Conservation (phyloP, 164 flowering plant species). For the Santalum album region DNA sequence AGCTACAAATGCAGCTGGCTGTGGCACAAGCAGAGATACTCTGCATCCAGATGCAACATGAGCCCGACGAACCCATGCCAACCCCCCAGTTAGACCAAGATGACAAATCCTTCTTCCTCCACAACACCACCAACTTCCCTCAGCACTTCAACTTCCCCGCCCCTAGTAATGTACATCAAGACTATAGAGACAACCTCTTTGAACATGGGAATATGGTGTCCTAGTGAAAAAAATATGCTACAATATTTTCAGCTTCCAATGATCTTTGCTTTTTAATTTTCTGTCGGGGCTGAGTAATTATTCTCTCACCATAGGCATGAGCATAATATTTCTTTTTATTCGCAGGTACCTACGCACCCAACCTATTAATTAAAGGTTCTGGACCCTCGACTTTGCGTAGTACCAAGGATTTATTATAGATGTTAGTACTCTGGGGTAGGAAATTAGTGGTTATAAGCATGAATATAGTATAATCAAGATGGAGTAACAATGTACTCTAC, state of each 20-base stretch:
- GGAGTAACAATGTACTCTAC: no score
- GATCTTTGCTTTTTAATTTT: background rate
- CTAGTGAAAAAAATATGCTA: background rate
- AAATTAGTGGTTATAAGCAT: no score
- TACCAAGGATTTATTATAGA: no score
- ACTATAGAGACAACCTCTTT: background rate
- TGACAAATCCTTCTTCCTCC: slow-evolving; percentile 20
- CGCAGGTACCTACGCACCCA: no score
- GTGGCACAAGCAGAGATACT: slow-evolving; percentile 21
- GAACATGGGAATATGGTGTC: background rate
- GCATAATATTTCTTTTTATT: no score
- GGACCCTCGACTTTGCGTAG: no score
- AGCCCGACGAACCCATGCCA: slow-evolving; percentile 1
- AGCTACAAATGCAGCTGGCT: slow-evolving; percentile 23
- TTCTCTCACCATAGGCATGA: no score
- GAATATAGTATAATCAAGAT: no score
- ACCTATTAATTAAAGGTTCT: no score
- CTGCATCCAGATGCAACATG: slow-evolving; percentile 19
- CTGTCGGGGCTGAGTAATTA: background rate
- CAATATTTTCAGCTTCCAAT: background rate
- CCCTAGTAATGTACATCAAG: background rate
- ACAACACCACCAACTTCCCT: slow-evolving; percentile 5
- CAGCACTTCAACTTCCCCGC: background rate
- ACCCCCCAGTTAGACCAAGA: slow-evolving; percentile 9
- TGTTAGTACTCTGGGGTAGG: no score